These are phyloP conservation scores for Penicillium ucsense DNA, from an alignment of 495 filamentous ascomycete genomes.

Conservation along the genomic window DNA sequence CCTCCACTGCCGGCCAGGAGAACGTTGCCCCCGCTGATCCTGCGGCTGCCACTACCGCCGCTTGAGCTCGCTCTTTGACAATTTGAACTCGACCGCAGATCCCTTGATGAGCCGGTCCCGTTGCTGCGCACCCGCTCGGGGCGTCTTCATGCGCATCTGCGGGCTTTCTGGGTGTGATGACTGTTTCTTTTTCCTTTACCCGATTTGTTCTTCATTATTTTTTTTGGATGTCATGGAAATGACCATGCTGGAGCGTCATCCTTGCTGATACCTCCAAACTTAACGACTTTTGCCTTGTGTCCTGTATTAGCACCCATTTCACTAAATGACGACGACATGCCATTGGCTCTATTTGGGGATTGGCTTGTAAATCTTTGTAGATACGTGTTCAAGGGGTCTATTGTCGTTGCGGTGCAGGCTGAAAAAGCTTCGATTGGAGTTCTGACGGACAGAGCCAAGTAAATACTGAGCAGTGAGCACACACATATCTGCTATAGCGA, in stretches of 20 bases:
- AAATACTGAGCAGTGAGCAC: background rate
- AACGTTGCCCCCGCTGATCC: slow-evolving; percentile 15
- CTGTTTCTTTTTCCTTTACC: slow-evolving; percentile 2
- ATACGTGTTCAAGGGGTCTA: too few species aligned
- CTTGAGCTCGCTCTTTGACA: slow-evolving; percentile 19
- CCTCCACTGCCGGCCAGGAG: slow-evolving; percentile 31
- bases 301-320: slow-evolving; percentile 42
- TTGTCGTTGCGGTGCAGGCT: too few species aligned
- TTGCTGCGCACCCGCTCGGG: background rate
- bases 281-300: slow-evolving; percentile 38
- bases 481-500: too few species aligned
- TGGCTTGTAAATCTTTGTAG: too few species aligned
- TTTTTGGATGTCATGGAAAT: slow-evolving; percentile 17
- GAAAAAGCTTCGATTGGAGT: too few species aligned
- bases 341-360: background rate
- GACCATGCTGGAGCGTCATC: slow-evolving; percentile 16
- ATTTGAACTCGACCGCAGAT: slow-evolving; percentile 15
- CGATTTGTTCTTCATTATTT: slow-evolving; percentile 6
- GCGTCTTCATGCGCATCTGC: slow-evolving; percentile 4
- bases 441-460: background rate
- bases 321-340: slow-evolving; percentile 25
- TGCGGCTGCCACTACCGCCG: slow-evolving; percentile 14
- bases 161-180: slow-evolving; percentile 15
- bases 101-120: slow-evolving; percentile 6
- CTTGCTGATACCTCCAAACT: slow-evolving; percentile 18